These are phyloP conservation scores for Suillus cothurnatus DNA, from an alignment of 768 basidiomycete species.

Conservation along the genomic window DNA sequence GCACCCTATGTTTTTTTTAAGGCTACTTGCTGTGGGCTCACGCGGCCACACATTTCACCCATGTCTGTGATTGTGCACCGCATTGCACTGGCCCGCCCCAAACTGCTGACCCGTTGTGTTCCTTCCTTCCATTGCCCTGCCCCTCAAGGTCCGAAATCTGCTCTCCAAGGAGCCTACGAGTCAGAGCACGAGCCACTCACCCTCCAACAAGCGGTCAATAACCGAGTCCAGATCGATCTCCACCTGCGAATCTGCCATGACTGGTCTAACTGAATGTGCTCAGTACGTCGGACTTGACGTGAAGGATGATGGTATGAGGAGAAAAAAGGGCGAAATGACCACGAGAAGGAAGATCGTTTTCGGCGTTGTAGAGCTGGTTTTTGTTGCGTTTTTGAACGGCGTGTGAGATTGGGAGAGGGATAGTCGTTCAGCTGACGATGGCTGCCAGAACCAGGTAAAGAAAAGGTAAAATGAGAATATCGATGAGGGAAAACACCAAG, in stretches of 20 bases:
- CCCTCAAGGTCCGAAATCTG: slow-evolving; percentile 7
- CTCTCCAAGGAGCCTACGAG: slow-evolving; percentile 15
- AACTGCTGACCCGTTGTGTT: not conserved
- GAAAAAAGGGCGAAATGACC: slow-evolving; percentile 27
- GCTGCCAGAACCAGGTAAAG: slow-evolving; percentile 26
- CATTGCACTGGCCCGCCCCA: slow-evolving; percentile 1
- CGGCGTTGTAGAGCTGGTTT: slow-evolving; percentile 22
- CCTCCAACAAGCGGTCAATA: slow-evolving; percentile 97
- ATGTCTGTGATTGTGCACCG: not conserved
- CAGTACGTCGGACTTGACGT: slow-evolving; percentile 19
- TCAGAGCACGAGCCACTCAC: slow-evolving; percentile 54
- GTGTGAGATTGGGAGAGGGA: not conserved
- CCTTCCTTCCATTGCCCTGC: not conserved
- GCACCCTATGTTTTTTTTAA: slow-evolving; percentile 12
- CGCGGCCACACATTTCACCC: slow-evolving; percentile 7
- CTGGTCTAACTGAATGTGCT: slow-evolving; percentile 19
- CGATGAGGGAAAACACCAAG: slow-evolving; percentile 29
- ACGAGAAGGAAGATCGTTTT: slow-evolving; percentile 25
- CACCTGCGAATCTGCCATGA: slow-evolving; percentile 78
- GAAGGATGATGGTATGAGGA: slow-evolving; percentile 19
- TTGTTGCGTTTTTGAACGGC: slow-evolving; percentile 16
- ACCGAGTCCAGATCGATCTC: slow-evolving; percentile 99
- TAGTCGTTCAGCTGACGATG: slow-evolving; percentile 20
- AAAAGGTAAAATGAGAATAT: slow-evolving; percentile 26
- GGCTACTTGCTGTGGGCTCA: slow-evolving; percentile 8